These are phyloP conservation scores for Groenewaldozyma sp. DNA, from an alignment of 1,139 yeast genomes.

Conservation along the genomic window DNA sequence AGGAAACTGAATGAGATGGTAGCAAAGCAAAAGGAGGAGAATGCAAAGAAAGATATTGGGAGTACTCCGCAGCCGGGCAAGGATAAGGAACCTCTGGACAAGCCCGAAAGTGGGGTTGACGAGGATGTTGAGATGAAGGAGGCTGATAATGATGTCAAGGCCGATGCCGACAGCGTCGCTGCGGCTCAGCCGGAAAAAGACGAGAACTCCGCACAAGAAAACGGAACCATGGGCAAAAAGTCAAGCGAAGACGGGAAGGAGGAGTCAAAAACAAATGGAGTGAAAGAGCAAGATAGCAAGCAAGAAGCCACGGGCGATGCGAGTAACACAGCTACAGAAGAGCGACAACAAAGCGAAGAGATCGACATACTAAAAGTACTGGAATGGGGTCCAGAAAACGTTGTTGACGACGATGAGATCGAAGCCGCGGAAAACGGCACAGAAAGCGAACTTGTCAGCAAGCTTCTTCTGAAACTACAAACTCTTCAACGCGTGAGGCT, in stretches of 20 bases:
- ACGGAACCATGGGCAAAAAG: conserved; percentile 10
- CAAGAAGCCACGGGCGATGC: not conserved
- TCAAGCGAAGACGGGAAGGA: conserved; percentile 1
- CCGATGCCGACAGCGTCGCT: conserved; percentile 21
- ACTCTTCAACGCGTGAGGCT: conserved; percentile 54
- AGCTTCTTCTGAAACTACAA: conserved; percentile 49
- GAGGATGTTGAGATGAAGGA: conserved; percentile 21
- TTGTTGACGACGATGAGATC: conserved; percentile 45
- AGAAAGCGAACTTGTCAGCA: conserved; percentile 48
- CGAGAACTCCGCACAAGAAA: conserved; percentile 7
- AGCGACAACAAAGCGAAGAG: too few relatives aligned
- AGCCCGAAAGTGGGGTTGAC: conserved; percentile 8
- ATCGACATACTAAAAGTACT: conserved; percentile 40
- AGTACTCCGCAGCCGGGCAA: conserved; percentile 9
- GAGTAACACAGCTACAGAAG: not conserved
- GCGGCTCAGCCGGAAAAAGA: conserved; percentile 18
- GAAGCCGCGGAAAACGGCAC: conserved; percentile 36
- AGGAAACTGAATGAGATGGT: conserved; percentile 41
- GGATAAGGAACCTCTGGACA: conserved; percentile 19
- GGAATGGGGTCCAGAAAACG: conserved; percentile 46
- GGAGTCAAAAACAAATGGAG: not conserved
- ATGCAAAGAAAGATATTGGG: conserved; percentile 13
- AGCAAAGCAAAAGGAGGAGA: conserved; percentile 13
- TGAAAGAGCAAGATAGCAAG: too few relatives aligned
- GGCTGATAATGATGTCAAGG: conserved; percentile 9